Conservation (phyloP, 1,284 basidiomycete species). For the Malassezia vespertilionis region DNA sequence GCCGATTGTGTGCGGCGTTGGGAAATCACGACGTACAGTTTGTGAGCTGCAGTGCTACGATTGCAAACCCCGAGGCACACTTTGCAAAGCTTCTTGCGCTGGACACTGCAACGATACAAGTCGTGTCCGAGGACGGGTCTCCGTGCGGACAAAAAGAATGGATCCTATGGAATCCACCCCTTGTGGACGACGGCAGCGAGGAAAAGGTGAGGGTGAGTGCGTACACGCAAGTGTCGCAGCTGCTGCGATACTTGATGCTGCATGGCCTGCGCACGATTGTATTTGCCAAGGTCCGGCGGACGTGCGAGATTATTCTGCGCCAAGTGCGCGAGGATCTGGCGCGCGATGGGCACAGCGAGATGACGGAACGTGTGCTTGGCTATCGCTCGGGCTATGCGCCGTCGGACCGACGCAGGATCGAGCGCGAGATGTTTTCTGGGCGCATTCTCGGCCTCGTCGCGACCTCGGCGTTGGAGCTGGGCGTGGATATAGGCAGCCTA, state of each 20-base stretch:
- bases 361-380: slow-evolving; percentile 65
- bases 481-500: slow-evolving; percentile 75
- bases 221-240: slow-evolving; percentile 60
- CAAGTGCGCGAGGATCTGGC: slow-evolving; percentile 62
- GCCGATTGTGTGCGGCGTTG: slow-evolving; percentile 68
- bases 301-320: slow-evolving; percentile 74
- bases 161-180: slow-evolving; percentile 54
- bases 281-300: slow-evolving; percentile 75
- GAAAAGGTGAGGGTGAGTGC: slow-evolving; percentile 57
- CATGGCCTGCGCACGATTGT: slow-evolving; percentile 69
- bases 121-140: slow-evolving; percentile 70
- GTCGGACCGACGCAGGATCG: slow-evolving; percentile 70
- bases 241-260: slow-evolving; percentile 73
- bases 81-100: slow-evolving; percentile 55
- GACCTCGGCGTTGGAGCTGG: slow-evolving; percentile 79
- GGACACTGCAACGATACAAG: slow-evolving; percentile 48
- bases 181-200: slow-evolving; percentile 56
- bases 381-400: slow-evolving; percentile 66
- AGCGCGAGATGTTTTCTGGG: slow-evolving; percentile 73
- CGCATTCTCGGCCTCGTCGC: slow-evolving; percentile 71
- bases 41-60: slow-evolving; percentile 80
- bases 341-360: slow-evolving; percentile 64
- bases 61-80: slow-evolving; percentile 57
- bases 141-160: slow-evolving; percentile 64
- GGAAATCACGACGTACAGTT: slow-evolving; percentile 65